These are phyloP conservation scores for thale cress (Arabidopsis thaliana) DNA, from an alignment of 345 rosid species.

Conservation along the genomic window DNA sequence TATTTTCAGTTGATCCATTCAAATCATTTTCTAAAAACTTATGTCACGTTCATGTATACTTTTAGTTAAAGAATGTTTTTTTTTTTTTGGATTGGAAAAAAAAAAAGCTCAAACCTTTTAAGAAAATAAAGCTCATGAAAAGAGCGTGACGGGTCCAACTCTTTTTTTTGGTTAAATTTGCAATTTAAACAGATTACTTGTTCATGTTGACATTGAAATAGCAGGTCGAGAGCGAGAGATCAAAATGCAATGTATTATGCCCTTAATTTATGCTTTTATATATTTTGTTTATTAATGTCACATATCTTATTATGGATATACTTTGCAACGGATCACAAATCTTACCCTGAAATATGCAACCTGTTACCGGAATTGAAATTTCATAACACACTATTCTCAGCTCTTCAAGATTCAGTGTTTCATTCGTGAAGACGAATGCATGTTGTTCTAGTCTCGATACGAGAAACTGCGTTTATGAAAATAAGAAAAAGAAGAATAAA, in stretches of 20 bases:
- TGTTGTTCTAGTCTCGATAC: neutral
- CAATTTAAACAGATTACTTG: constrained; percentile 16
- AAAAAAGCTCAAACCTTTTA: neutral
- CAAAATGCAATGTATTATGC: neutral
- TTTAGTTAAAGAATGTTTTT: constrained; percentile 2
- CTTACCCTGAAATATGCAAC: neutral
- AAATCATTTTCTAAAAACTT: neutral
- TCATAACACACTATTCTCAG: constrained; percentile 1
- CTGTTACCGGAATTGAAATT: neutral
- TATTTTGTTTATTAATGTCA: constrained; percentile 11
- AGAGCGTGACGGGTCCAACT: constrained; percentile 27
- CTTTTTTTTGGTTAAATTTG: constrained; percentile 9
- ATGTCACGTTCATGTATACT: constrained; percentile 27
- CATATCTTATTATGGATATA: neutral
- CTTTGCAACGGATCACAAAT: neutral
- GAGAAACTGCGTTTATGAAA: no score
- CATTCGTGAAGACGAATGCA: neutral
- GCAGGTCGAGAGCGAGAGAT: neutral
- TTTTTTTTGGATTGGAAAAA: neutral
- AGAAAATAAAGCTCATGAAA: constrained; percentile 29
- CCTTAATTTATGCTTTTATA: neutral
- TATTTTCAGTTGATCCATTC: neutral
- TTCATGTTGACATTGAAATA: constrained; percentile 28
- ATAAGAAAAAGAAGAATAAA: no score
- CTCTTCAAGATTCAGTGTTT: neutral